Conservation (phyloP, 83 land plant species). For the Picea abies region DNA sequence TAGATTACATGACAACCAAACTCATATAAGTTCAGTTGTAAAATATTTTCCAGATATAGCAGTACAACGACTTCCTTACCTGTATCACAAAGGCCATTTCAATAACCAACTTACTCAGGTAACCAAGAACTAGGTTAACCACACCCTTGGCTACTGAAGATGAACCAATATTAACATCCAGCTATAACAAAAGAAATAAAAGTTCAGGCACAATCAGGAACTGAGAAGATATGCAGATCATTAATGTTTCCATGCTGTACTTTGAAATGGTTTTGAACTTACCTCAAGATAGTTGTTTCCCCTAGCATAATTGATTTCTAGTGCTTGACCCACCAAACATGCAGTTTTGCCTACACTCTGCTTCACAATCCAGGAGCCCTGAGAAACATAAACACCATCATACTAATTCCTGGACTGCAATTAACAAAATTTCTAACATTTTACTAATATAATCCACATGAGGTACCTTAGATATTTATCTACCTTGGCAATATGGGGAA, state of each 20-base stretch:
- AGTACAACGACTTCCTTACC: constrained; percentile 37
- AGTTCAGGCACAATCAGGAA: background rate
- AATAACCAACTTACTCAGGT: constrained; percentile 76
- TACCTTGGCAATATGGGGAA: constrained; percentile 93
- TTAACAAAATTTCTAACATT: too few species aligned
- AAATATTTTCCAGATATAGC: background rate
- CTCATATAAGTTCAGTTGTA: background rate
- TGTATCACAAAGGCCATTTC: constrained; percentile 94
- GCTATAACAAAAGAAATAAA: constrained; percentile 38
- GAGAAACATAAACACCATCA: background rate
- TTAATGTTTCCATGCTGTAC: background rate
- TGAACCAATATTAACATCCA: constrained; percentile 81
- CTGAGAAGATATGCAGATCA: background rate
- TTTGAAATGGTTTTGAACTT: background rate
- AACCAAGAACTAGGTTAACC: constrained; percentile 77
- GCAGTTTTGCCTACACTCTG: constrained; percentile 97
- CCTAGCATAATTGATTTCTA: constrained; percentile 64
- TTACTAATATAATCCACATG: background rate
- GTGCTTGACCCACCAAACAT: constrained; percentile 88
- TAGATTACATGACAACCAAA: background rate
- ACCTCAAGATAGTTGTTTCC: constrained; percentile 93
- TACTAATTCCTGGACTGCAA: background rate
- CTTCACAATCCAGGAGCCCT: constrained; percentile 99
- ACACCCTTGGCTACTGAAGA: constrained; percentile 93
- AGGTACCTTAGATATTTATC: background rate